Evolutionary conservation across 441 rosid genomes (phyloP).

Genomic region (Euphorbia celastroides): DNA sequence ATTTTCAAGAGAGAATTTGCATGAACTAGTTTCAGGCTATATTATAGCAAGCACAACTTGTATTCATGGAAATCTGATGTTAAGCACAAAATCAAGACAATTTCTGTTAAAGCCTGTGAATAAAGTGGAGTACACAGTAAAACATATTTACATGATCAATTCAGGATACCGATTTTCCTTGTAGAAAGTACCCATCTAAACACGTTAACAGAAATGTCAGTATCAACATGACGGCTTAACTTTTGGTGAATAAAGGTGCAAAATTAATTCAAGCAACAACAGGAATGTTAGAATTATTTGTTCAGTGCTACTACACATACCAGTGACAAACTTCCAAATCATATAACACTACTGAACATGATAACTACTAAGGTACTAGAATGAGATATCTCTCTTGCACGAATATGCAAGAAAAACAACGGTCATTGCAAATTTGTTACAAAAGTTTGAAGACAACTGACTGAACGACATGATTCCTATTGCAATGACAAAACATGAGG

Average conservation of each 20-base stretch:
- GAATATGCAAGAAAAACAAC: background rate
- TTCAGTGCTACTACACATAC: background rate
- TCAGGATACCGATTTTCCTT: background rate
- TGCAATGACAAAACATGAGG: background rate
- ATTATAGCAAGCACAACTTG: background rate
- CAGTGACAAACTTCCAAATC: background rate
- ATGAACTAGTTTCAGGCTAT: background rate
- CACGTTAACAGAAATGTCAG: background rate
- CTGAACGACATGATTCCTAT: background rate
- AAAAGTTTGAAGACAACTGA: background rate
- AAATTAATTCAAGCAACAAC: background rate
- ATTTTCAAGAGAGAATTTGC: too few species aligned
- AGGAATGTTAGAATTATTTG: background rate
- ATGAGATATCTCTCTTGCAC: background rate
- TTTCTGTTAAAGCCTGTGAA: background rate
- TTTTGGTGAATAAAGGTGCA: background rate
- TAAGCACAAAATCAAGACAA: slow-evolving; percentile 1
- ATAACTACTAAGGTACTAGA: background rate
- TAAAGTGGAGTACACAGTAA: background rate
- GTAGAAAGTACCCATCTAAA: background rate
- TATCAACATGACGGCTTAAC: background rate
- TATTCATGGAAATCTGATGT: slow-evolving; percentile 3
- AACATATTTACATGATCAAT: background rate
- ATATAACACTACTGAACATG: background rate
- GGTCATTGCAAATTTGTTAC: background rate